phyloP scores from a whole-genome alignment of 495 filamentous ascomycete genomes.

The Aspergillus biplanus region DNA sequence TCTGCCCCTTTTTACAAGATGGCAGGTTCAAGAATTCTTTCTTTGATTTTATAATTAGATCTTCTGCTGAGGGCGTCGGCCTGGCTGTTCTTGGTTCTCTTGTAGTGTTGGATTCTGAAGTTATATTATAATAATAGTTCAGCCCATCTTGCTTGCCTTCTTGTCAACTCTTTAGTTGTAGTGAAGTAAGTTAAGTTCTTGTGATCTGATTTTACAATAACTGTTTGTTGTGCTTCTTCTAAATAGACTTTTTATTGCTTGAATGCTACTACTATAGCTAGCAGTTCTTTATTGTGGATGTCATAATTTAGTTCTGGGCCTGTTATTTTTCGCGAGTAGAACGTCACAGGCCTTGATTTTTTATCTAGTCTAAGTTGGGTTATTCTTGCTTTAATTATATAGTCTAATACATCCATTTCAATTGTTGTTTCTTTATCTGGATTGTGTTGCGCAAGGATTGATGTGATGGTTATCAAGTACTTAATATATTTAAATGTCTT shows the following conservation, averaged over 20 bases:
- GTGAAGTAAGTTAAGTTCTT: background rate
- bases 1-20: background rate
- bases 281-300: background rate
- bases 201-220: background rate
- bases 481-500: background rate
- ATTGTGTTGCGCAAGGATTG: background rate
- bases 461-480: background rate
- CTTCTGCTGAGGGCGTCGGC: background rate
- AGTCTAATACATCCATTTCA: background rate
- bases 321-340: background rate
- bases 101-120: background rate
- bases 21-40: background rate
- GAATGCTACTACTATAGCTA: constrained; percentile 6
- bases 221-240: background rate
- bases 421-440: background rate
- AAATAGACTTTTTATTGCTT: background rate
- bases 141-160: background rate
- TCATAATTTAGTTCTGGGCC: background rate
- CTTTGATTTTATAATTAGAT: background rate
- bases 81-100: background rate
- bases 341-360: background rate
- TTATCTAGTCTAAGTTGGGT: background rate
- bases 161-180: background rate
- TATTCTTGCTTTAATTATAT: background rate
- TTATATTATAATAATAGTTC: background rate